These are phyloP conservation scores for Tricholoma sp. DNA, from an alignment of 768 basidiomycete species.

Conservation along the genomic window DNA sequence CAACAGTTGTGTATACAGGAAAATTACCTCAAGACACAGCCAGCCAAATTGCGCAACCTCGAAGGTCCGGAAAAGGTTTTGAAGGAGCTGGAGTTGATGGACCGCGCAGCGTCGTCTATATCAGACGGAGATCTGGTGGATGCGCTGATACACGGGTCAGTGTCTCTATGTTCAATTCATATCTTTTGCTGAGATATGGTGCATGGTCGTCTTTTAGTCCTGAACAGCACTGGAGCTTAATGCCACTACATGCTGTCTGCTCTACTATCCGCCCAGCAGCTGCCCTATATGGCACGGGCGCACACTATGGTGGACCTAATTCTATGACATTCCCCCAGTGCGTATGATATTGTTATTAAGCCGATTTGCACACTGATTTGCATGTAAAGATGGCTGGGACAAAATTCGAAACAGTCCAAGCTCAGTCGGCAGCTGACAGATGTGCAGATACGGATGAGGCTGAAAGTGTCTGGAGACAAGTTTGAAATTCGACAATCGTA, in stretches of 20 bases:
- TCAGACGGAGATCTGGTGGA: slow-evolving; percentile 96
- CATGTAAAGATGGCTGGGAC: slow-evolving; percentile 82
- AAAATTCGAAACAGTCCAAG: slow-evolving; percentile 92
- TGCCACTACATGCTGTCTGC: slow-evolving; percentile 89
- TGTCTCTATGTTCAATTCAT: slow-evolving; percentile 4
- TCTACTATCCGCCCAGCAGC: slow-evolving; percentile 89
- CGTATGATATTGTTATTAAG: slow-evolving; percentile 22
- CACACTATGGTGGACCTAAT: slow-evolving; percentile 62
- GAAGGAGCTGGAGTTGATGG: slow-evolving; percentile 77
- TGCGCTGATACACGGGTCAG: slow-evolving; percentile 86
- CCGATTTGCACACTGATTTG: background rate
- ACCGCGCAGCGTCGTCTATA: slow-evolving; percentile 85
- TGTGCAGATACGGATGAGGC: slow-evolving; percentile 92
- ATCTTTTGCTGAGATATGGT: slow-evolving; percentile 1
- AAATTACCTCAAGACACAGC: slow-evolving; percentile 88
- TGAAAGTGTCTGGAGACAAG: slow-evolving; percentile 89
- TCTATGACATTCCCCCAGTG: slow-evolving; percentile 82
- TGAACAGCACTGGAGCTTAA: slow-evolving; percentile 93
- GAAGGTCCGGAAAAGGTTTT: slow-evolving; percentile 61
- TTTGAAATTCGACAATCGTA: slow-evolving; percentile 89
- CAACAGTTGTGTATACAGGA: slow-evolving; percentile 46
- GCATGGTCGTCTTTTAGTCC: slow-evolving; percentile 41
- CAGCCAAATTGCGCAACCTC: slow-evolving; percentile 50
- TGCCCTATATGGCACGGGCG: slow-evolving; percentile 68
- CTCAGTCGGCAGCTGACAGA: slow-evolving; percentile 78